Base-by-base conservation (phyloP, 495 filamentous ascomycete species). In the Annulohypoxylon moriforme region DNA sequence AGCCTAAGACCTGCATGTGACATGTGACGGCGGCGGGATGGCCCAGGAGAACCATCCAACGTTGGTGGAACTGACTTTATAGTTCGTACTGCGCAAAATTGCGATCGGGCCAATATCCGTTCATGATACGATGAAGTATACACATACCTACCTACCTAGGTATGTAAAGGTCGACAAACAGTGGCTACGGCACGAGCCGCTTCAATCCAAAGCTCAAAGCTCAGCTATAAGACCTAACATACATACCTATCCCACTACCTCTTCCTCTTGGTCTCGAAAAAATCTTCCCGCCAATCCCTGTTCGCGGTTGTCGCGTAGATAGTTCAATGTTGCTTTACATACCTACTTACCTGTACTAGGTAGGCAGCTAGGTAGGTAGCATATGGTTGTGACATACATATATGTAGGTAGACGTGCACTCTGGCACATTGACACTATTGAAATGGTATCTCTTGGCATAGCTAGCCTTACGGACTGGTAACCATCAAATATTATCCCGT, bases 1-100 rank as follows among this genome's bases (percentile, higher is more conserved):
- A 68, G 56, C 46, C 44, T 25, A 52, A 72, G 63, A 64, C 60
- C 24, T 65, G 70, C 64, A 72, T 72, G 60, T 59, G 55, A 67
- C 70, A 72, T 72, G 70, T 68, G 60, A 72, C 60, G 52, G 38
- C 52, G 29, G 56, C 64, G 55, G 55, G 53, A 67, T 22, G 14
- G 24, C 63, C 63, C 29, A 49, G 31, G 40, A 42, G 13, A 27
- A 60, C 14, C 44, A 46, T 33, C 55, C n/a, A 38, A 25, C 20
- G 34, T 38, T 58, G 33, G 34, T 58, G 55, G 55, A 58, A 38
- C 33, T n/a, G 20, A 33, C 42, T 3, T 25, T 38, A 58, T 57
- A 40, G 31, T 40, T 38, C 25, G 18, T 40, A 40, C 18, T 40
- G n/a, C 55, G 14, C 36, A 33, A 58, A 16, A 58, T 58, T 58